Evolutionary conservation across 176 grass and related monocot genomes (phyloP).

Genomic region (Rhynchospora breviuscula): DNA sequence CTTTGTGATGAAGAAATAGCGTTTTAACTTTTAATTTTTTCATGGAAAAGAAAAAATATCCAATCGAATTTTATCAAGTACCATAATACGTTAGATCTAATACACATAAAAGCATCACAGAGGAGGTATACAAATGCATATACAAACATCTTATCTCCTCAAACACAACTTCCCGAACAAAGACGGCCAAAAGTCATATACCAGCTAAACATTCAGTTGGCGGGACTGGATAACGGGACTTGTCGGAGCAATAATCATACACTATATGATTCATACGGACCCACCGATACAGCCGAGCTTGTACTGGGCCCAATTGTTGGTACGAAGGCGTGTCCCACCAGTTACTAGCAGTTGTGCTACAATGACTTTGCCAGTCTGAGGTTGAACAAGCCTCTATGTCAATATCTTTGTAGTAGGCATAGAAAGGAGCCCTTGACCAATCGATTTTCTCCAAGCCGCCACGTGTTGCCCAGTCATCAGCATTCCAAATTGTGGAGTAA

Average conservation of each 20-base stretch:
- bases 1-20: background rate
- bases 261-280: conserved; percentile 39
- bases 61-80: background rate
- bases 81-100: background rate
- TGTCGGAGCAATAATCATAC: conserved; percentile 62
- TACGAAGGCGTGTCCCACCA: conserved; percentile 30
- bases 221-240: conserved; percentile 31
- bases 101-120: conserved; percentile 1
- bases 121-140: background rate
- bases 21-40: background rate
- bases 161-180: background rate
- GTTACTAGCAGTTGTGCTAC: conserved; percentile 19
- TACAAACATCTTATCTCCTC: background rate
- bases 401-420: conserved; percentile 54
- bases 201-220: conserved; percentile 43
- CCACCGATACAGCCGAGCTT: conserved; percentile 19
- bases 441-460: conserved; percentile 57
- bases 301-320: conserved; percentile 33
- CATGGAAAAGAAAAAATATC: background rate
- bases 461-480: conserved; percentile 55
- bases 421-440: conserved; percentile 58
- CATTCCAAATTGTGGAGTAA: conserved; percentile 54
- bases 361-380: background rate
- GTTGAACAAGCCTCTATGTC: conserved; percentile 28
- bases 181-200: conserved; percentile 9